A percentile compares a stretch with the other conserved stretches of the same genome.
Conservation (phyloP, 495 filamentous ascomycete genomes). For the Friedmanniomyces simplex region DNA sequence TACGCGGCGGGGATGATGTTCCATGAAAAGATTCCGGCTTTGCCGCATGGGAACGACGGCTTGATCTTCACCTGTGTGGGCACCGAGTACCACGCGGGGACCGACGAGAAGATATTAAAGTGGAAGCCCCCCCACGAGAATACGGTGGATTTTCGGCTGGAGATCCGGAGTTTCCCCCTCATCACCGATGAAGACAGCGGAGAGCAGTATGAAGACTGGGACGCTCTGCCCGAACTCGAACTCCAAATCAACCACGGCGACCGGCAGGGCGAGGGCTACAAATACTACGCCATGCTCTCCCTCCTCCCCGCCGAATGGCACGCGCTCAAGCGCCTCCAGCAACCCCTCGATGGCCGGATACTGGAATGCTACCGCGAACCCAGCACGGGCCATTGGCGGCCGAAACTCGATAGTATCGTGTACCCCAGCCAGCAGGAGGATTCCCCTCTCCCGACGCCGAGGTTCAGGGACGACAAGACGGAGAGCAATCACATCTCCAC, state of each 20-base stretch:
- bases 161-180: constrained; percentile 57
- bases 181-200: constrained; percentile 39
- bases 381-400: constrained; percentile 59
- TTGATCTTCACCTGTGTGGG: constrained; percentile 90
- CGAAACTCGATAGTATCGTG: constrained; percentile 31
- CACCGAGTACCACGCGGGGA: constrained; percentile 76
- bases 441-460: constrained; percentile 37
- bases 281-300: constrained; percentile 52
- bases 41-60: constrained; percentile 89
- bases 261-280: constrained; percentile 40
- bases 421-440: too few species aligned
- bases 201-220: constrained; percentile 39
- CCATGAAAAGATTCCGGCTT: constrained; percentile 62
- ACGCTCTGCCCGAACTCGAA: constrained; percentile 46
- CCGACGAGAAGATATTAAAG: constrained; percentile 86
- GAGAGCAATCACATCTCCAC: constrained; percentile 81
- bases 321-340: constrained; percentile 52
- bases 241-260: constrained; percentile 46
- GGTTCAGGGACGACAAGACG: constrained; percentile 81
- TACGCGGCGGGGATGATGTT: constrained; percentile 93
- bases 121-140: constrained; percentile 95
- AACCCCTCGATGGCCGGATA: constrained; percentile 70
- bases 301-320: constrained; percentile 77
- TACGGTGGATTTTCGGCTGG: constrained; percentile 79
- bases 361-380: constrained; percentile 79